Conservation (phyloP, 164 flowering plant genomes). For the Vitis amurensis region DNA sequence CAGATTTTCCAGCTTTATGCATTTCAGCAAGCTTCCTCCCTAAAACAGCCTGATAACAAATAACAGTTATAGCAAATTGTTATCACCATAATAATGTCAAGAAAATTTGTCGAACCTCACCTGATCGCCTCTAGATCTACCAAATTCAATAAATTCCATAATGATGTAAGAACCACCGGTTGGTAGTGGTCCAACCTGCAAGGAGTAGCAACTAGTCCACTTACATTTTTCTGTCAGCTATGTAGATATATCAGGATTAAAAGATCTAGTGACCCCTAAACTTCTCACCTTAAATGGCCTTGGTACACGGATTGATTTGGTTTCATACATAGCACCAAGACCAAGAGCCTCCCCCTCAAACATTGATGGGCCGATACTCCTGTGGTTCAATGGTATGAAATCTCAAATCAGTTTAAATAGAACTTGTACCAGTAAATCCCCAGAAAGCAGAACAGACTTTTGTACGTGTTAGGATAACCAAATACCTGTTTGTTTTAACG, state of each 20-base stretch:
- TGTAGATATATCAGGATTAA: not conserved
- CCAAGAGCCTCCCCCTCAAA: slow-evolving; percentile 98
- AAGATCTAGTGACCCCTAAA: not conserved
- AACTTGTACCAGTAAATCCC: not conserved
- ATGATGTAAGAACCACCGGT: slow-evolving; percentile 90
- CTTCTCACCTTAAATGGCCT: slow-evolving; percentile 72
- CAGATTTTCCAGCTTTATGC: slow-evolving; percentile 88
- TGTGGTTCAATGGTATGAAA: slow-evolving; percentile 20
- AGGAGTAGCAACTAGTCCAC: slow-evolving; percentile 12
- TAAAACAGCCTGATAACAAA: slow-evolving; percentile 54
- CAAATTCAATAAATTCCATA: slow-evolving; percentile 92
- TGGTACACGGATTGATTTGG: slow-evolving; percentile 78
- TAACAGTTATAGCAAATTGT: slow-evolving; percentile 5
- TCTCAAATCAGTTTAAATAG: not conserved
- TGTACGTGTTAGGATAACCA: no score
- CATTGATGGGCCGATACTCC: slow-evolving; percentile 88
- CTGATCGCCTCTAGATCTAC: slow-evolving; percentile 81
- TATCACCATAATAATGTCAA: not conserved
- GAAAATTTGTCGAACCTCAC: slow-evolving; percentile 31
- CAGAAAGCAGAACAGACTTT: not conserved
- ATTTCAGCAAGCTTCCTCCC: slow-evolving; percentile 94
- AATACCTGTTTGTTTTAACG: slow-evolving; percentile 85
- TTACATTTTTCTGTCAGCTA: not conserved
- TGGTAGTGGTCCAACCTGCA: slow-evolving; percentile 81
- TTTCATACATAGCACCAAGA: slow-evolving; percentile 75